Evolutionary conservation across 805 yeast species (phyloP).

Genomic region (Monosporozyma siamensis): DNA sequence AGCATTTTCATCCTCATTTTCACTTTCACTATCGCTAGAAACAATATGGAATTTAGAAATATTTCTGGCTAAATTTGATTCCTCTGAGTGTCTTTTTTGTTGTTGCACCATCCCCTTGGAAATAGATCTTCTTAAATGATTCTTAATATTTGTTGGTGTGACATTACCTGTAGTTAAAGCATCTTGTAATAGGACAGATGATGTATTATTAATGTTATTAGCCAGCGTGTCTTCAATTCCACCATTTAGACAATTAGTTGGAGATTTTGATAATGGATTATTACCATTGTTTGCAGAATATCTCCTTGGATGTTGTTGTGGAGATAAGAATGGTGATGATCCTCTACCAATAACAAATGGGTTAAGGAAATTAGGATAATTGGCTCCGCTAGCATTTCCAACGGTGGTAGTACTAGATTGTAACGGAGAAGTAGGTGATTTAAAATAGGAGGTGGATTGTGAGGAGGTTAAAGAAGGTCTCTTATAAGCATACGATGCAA

Average conservation of each 20-base stretch:
- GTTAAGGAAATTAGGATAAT: slow-evolving; percentile 14
- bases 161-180: neutral
- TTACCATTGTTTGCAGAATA: slow-evolving; percentile 5
- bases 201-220: neutral
- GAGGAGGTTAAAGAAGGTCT: slow-evolving; percentile 46
- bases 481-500: slow-evolving; percentile 23
- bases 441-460: slow-evolving; percentile 5
- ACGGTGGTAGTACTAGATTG: neutral
- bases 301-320: slow-evolving; percentile 6
- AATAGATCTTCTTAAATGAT: slow-evolving; percentile 1
- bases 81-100: neutral
- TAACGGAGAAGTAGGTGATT: slow-evolving; percentile 1
- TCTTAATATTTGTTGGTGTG: neutral
- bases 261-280: slow-evolving; percentile 15
- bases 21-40: slow-evolving; percentile 26
- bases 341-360: slow-evolving; percentile 13
- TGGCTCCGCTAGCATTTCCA: neutral
- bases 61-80: neutral
- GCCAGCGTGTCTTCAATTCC: neutral
- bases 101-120: neutral
- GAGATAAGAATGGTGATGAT: slow-evolving; percentile 8
- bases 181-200: slow-evolving; percentile 2
- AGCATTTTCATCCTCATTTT: slow-evolving; percentile 15
- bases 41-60: slow-evolving; percentile 18
- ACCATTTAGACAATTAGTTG: slow-evolving; percentile 8